These are phyloP conservation scores for Myxozyma melibiosi DNA, from an alignment of 805 yeast genomes.

Conservation along the genomic window DNA sequence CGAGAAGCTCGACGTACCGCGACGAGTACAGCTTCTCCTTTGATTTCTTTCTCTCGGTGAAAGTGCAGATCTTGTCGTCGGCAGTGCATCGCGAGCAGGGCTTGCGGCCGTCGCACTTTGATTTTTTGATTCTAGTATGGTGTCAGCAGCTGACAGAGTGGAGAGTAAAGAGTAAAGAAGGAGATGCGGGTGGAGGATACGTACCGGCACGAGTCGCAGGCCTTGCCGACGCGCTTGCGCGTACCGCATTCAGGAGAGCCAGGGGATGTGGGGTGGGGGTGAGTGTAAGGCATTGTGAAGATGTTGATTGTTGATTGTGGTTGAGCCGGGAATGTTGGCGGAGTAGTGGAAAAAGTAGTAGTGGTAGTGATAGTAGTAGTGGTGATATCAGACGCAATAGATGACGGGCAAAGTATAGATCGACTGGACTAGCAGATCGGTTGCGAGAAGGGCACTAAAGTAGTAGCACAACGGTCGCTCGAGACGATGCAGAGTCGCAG, in stretches of 20 bases:
- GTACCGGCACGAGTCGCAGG: slow-evolving; percentile 52
- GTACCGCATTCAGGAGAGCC: slow-evolving; percentile 26
- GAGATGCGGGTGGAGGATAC: not conserved
- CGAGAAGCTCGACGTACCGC: slow-evolving; percentile 61
- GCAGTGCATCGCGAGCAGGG: slow-evolving; percentile 55
- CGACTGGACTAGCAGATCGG: slow-evolving; percentile 4
- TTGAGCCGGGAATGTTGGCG: not conserved
- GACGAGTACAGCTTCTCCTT: slow-evolving; percentile 60
- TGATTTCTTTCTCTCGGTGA: slow-evolving; percentile 54
- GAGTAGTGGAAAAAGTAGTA: too few species aligned
- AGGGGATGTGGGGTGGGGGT: slow-evolving; percentile 15
- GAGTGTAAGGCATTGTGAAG: slow-evolving; percentile 14
- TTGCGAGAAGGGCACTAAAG: not conserved
- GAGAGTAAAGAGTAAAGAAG: too few species aligned
- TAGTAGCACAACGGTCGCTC: not conserved
- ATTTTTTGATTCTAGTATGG: slow-evolving; percentile 23
- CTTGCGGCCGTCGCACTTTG: slow-evolving; percentile 49
- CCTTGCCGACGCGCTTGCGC: slow-evolving; percentile 50
- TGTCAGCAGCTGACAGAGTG: too few species aligned
- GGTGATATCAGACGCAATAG: too few species aligned
- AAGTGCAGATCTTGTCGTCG: slow-evolving; percentile 61
- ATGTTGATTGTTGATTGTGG: not conserved
- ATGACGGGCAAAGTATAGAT: not conserved
- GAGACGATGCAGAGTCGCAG: slow-evolving; percentile 8
- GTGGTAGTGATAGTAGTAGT: too few species aligned